A percentile compares a stretch with the other conserved stretches of the same genome.
Evolutionary conservation across 495 filamentous ascomycete genomes (phyloP).

Genomic region (Penicillium pancosmium): DNA sequence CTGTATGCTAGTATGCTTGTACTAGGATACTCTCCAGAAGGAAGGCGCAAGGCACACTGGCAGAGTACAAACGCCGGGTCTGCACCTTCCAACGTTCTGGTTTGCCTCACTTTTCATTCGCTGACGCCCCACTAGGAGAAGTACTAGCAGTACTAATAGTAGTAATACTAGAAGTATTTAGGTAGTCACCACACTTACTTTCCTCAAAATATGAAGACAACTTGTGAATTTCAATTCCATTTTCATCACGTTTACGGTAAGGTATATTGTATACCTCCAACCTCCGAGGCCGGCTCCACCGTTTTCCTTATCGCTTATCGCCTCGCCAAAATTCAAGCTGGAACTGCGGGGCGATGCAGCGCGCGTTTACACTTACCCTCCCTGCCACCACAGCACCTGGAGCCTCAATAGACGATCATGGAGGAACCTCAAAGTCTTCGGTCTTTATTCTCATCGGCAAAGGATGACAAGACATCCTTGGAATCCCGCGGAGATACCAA

Average conservation of each 20-base stretch:
- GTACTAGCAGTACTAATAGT: too few relatives aligned
- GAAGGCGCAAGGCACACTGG: not conserved
- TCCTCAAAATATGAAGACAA: too few relatives aligned
- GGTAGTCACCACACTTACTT: too few relatives aligned
- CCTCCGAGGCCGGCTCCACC: not conserved
- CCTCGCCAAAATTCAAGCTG: slow-evolving; percentile 26
- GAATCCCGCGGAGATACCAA: slow-evolving; percentile 55
- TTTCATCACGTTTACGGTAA: not conserved
- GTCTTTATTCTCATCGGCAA: slow-evolving; percentile 58
- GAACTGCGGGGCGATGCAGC: slow-evolving; percentile 25
- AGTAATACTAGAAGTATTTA: too few relatives aligned
- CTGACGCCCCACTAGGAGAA: too few relatives aligned
- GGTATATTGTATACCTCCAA: not conserved
- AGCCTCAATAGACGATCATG: slow-evolving; percentile 36
- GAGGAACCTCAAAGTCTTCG: slow-evolving; percentile 64
- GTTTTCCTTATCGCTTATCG: slow-evolving; percentile 21
- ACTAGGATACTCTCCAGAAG: not conserved
- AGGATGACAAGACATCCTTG: slow-evolving; percentile 51
- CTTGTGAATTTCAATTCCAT: not conserved
- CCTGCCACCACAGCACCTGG: slow-evolving; percentile 1
- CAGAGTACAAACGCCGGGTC: too few relatives aligned
- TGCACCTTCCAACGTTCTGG: too few relatives aligned
- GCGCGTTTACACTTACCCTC: slow-evolving; percentile 6
- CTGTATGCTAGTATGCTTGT: too few relatives aligned
- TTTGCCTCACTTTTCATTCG: too few relatives aligned